phyloP scores from a whole-genome alignment of 2,329 filamentous ascomycete genomes.

The Penicillium thymicola region DNA sequence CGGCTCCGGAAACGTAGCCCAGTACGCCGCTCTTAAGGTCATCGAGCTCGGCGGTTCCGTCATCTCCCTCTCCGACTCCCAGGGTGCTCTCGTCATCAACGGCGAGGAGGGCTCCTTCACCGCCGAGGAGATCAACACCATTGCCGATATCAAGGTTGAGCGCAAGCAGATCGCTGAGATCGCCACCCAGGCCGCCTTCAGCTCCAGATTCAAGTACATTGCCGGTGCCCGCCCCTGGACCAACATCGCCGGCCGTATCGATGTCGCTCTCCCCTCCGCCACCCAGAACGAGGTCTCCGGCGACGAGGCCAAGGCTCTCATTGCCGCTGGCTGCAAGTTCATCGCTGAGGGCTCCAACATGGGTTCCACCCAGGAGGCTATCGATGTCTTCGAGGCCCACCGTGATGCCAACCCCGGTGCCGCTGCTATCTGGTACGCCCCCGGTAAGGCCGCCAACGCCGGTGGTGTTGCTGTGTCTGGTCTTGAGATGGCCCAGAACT shows the following conservation, averaged over 20 bases:
- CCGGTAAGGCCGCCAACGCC: constrained; percentile 95
- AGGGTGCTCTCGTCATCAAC: constrained; percentile 75
- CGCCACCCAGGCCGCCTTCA: constrained; percentile 53
- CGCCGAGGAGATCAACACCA: constrained; percentile 71
- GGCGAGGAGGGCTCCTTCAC: constrained; percentile 68
- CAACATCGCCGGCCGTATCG: constrained; percentile 75
- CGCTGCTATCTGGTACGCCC: constrained; percentile 86
- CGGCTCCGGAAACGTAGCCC: constrained; percentile 94
- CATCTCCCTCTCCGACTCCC: constrained; percentile 88
- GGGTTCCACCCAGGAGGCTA: constrained; percentile 95
- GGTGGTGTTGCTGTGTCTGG: constrained; percentile 96
- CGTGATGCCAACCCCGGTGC: constrained; percentile 61
- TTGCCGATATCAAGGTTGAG: constrained; percentile 81
- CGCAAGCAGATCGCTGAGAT: constrained; percentile 78
- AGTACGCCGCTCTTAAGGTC: constrained; percentile 93
- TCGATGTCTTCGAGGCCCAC: constrained; percentile 86
- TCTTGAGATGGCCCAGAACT: constrained; percentile 99
- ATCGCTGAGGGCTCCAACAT: constrained; percentile 98
- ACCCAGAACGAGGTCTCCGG: constrained; percentile 97
- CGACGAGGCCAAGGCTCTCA: constrained; percentile 81
- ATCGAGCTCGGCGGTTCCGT: constrained; percentile 94
- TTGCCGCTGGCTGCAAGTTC: constrained; percentile 73
- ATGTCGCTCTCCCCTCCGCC: constrained; percentile 86
- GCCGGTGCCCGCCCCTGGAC: constrained; percentile 86
- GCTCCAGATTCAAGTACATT: constrained; percentile 76